Base-by-base conservation (phyloP, 2,329 filamentous ascomycete species). In the Chaetomium sp. region DNA sequence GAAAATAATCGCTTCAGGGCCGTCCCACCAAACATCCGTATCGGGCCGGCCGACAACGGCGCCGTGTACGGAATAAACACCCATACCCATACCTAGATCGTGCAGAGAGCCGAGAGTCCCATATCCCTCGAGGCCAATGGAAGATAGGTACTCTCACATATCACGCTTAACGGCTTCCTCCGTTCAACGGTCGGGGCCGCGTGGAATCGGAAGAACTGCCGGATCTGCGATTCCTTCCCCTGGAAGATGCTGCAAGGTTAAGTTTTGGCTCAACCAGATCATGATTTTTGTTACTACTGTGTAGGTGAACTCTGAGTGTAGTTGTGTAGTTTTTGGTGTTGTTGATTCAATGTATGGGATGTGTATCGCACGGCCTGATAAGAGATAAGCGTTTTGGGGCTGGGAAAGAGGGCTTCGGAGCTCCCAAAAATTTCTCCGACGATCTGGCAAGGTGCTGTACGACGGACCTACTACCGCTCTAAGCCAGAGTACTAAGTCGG, bases 361-460 rank as follows among this genome's bases (percentile, higher is more conserved):
- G 53, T 56, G 53, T 56, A 56, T 56, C 53, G 53, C 31, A 10
- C 31, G 3, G 27, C 2, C n/a, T 25, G 53, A 56, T 56, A 56
- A 56, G 53, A 21, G 53, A 56, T 56, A 56, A 56, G 53, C n/a
- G 27, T 21, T 55, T 35, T 56, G 53, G 53, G 53, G 53, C 53
- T 56, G 53, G 53, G 53, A 38, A 56, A 56, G 53, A 56, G 53
- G 53, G 53, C 53, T 56, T 56, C 53, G 53, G 53, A 27, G 53
- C 31, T 56, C 53, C 21, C n/a, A 23, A 56, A 56, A 56, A 56
- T 56, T 56, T 56, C 53, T 56, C 53, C 53, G 53, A 56, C 53
- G 10, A 38, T 12, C 53, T 29, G 7, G 25, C 13, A 53, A 16
- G 50, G 19, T 53, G 27, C 4, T 13, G 23, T 7, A 6, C 16